phyloP scores from a whole-genome alignment of 495 filamentous ascomycete species.

The Venustampulla echinocandica region DNA sequence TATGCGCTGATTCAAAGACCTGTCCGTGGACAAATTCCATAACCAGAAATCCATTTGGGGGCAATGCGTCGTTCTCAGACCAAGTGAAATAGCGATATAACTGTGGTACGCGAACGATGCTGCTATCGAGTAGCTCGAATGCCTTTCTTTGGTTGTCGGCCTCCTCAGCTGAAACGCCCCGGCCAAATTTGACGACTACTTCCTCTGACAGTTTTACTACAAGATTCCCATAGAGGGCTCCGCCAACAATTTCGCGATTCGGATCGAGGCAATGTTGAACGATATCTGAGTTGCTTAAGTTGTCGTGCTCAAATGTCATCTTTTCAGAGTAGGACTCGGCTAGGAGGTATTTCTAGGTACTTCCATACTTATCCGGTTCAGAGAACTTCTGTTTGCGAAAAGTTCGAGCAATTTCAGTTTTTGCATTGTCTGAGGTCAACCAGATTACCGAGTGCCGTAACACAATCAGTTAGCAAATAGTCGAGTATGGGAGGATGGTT shows the following conservation, averaged over 20 bases:
- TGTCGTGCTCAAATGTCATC: neutral
- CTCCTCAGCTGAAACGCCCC: slow-evolving; percentile 25
- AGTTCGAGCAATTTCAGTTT: too few species aligned
- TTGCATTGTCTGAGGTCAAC: too few species aligned
- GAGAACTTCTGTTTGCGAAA: too few species aligned
- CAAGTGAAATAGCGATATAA: slow-evolving; percentile 26
- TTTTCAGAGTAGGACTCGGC: too few species aligned
- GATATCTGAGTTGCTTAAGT: neutral
- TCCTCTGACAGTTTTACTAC: slow-evolving; percentile 6
- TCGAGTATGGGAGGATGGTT: too few species aligned
- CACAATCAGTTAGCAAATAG: too few species aligned
- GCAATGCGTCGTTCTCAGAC: too few species aligned
- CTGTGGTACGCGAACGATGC: slow-evolving; percentile 27
- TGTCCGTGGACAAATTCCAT: slow-evolving; percentile 29
- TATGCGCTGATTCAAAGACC: slow-evolving; percentile 21
- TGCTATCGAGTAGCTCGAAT: slow-evolving; percentile 24
- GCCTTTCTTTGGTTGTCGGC: slow-evolving; percentile 25
- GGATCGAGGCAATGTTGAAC: neutral
- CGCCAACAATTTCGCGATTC: neutral
- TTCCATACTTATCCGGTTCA: too few species aligned
- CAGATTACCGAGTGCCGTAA: too few species aligned
- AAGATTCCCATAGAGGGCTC: neutral
- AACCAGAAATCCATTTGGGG: slow-evolving; percentile 32
- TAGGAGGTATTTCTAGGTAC: too few species aligned
- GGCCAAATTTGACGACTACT: slow-evolving; percentile 16